Base-by-base conservation (phyloP, 176 grass and related monocot genomes). In the Saccharum officinarum region DNA sequence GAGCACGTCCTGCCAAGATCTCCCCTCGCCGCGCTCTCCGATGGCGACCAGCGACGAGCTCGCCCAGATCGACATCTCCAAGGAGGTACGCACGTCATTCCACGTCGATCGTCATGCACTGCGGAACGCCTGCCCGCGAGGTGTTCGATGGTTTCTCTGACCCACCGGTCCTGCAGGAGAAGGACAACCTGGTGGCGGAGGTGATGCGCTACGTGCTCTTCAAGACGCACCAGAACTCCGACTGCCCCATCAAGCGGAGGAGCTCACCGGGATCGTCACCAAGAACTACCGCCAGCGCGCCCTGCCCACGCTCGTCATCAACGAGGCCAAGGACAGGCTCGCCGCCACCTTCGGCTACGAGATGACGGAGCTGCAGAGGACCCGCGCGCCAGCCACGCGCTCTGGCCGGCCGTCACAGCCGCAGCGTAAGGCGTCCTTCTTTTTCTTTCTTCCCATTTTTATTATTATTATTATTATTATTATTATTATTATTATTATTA, bases 171-270 rank as follows among this genome's bases (percentile, higher is more conserved):
- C 31, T 22, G 75, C 89, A 98, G 96, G 96, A 98, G 80, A 95
- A 98, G 81, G 96, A 98, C 80, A 98, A 95, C 73, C 83, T 98
- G 55, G 95, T 98, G 25, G 89, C 89, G 14, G 93, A 98, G 73
- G 93, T 98, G 71, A 94, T 94, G 81, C 93, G 93, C 25, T 90
- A 92, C 67, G 78, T 92, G 80, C 89, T 98, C 41, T 98, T 98
- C 80, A 93, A 89, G 89, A 87, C 80, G 40, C 87, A 94, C 59
- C 96, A 98, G 68, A 94, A 49, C 78, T 75, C 89, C 17, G 93
- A 89, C 31, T 93, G 87, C 80, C 96, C 96, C 69, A 92, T 98
- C 85, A 98, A 90, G 83, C 83, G 96, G 96, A 98, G 81, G 96
- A 98, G 80, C 71, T 98, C 80, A 95, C 95, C 2, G 85, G 90